Evolutionary conservation across 768 basidiomycete species (phyloP), one percentile per base, ranked within the genome.

Genomic region (Tricholoma matsutake): DNA sequence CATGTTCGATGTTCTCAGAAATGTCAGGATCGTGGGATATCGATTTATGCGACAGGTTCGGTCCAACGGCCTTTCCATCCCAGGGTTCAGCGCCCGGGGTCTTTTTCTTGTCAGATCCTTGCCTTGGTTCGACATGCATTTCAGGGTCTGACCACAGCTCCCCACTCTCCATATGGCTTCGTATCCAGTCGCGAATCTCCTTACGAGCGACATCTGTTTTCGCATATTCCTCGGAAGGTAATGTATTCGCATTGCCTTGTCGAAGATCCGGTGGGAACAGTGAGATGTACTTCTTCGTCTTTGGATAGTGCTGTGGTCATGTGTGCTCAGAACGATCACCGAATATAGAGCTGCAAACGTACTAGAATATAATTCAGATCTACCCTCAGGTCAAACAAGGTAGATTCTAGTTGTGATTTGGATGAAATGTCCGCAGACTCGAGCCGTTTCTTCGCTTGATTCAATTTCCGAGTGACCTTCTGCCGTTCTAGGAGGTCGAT

Each of bases 281-380:
- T 1, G 94, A 92, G 31, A 97, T 85, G 71, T 98, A 97, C 77
- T 93, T 96, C 69, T 87, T 84, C 10, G 82, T 78, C 72, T 91
- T 94, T 5, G 92, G 92, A 71, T 89, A 94, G 71, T 93, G 85
- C 92, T 94, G 62, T 14, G 60, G 59, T 22, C 29, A 31, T 34
- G 34, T 54, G 22, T 25, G 22, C 22, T 43, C 4, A 56, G 18
- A 28, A 32, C 14, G 8, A 16, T 8, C n/a, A 4, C 16, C 9
- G 8, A 32, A 53, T 18, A 52, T 18, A 32, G 8, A 32, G 29
- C 22, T 35, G 43, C 47, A 60, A 14, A 64, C 75, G 60, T 64
- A 94, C 95, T 72, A 94, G 70, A 54, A 96, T 85, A 70, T 98
- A 98, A 71, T 96, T 95, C 49, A 97, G 78, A 70, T 96, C 94